phyloP scores from a whole-genome alignment of 2,329 filamentous ascomycete species.

The Cladosporium austrohemisphaericum region DNA sequence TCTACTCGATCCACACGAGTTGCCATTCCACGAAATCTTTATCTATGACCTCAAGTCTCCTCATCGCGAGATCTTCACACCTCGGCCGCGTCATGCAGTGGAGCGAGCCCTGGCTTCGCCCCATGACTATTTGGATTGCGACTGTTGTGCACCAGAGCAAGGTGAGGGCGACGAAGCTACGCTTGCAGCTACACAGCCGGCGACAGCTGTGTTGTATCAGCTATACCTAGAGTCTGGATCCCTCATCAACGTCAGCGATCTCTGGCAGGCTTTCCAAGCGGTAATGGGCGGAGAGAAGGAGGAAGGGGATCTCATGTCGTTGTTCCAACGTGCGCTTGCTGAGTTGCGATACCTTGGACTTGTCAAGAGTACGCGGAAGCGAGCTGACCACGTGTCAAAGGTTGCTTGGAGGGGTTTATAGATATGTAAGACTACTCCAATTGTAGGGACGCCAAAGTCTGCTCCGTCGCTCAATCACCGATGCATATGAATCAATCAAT shows the following conservation, averaged over 20 bases:
- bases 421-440: constrained; percentile 16
- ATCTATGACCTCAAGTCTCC: constrained; percentile 69
- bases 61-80: constrained; percentile 69
- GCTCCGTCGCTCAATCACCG: no score
- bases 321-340: constrained; percentile 81
- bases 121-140: constrained; percentile 72
- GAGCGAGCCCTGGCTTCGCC: constrained; percentile 69
- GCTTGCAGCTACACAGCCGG: constrained; percentile 60
- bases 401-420: constrained; percentile 72
- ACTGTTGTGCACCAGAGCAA: constrained; percentile 54
- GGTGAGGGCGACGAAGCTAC: constrained; percentile 44
- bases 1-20: constrained; percentile 47
- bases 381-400: constrained; percentile 87
- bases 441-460: no score
- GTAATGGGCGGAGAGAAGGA: constrained; percentile 50
- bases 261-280: constrained; percentile 72
- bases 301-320: constrained; percentile 48
- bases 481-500: constrained; percentile 59
- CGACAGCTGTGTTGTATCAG: constrained; percentile 71
- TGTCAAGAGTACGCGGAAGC: constrained; percentile 84
- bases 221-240: constrained; percentile 73
- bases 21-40: constrained; percentile 69
- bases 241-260: constrained; percentile 73
- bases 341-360: constrained; percentile 84
- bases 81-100: constrained; percentile 65